phyloP scores from a whole-genome alignment of 805 yeast genomes.

The Hanseniaspora mollemarum region DNA sequence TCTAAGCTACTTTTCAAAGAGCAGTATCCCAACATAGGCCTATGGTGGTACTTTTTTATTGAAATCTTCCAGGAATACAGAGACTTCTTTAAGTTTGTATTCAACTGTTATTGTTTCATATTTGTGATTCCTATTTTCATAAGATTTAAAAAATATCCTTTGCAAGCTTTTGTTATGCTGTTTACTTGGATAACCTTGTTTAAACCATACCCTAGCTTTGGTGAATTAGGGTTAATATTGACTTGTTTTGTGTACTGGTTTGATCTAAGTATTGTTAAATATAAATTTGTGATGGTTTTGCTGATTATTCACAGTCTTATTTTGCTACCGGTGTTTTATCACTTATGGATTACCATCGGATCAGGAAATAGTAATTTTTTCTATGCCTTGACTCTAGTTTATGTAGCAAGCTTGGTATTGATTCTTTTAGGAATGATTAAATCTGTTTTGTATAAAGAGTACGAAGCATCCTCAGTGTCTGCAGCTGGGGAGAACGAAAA shows the following conservation, averaged over 20 bases:
- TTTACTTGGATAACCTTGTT: conserved; percentile 51
- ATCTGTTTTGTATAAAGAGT: conserved; percentile 64
- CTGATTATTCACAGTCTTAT: conserved; percentile 47
- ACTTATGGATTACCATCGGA: conserved; percentile 86
- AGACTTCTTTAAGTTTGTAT: conserved; percentile 70
- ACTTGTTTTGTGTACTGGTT: conserved; percentile 4
- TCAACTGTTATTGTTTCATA: conserved; percentile 59
- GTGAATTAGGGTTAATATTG: conserved; percentile 55
- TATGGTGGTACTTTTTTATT: conserved; percentile 98
- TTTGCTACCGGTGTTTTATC: conserved; percentile 79
- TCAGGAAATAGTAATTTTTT: conserved; percentile 94
- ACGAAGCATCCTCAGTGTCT: conserved; percentile 33
- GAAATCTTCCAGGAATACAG: conserved; percentile 88
- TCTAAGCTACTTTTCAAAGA: conserved; percentile 4
- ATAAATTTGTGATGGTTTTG: conserved; percentile 3
- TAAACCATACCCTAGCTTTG: conserved; percentile 75
- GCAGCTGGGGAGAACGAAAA: not conserved
- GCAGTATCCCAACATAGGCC: conserved; percentile 65
- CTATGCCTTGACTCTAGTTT: conserved; percentile 81
- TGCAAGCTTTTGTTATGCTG: conserved; percentile 42
- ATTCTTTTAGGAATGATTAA: conserved; percentile 68
- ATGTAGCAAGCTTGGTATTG: conserved; percentile 57
- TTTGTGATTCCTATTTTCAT: conserved; percentile 66
- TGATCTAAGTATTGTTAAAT: not conserved
- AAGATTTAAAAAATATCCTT: conserved; percentile 44